Conservation (phyloP, 1,284 basidiomycete genomes). For the Leccinum huronense region DNA sequence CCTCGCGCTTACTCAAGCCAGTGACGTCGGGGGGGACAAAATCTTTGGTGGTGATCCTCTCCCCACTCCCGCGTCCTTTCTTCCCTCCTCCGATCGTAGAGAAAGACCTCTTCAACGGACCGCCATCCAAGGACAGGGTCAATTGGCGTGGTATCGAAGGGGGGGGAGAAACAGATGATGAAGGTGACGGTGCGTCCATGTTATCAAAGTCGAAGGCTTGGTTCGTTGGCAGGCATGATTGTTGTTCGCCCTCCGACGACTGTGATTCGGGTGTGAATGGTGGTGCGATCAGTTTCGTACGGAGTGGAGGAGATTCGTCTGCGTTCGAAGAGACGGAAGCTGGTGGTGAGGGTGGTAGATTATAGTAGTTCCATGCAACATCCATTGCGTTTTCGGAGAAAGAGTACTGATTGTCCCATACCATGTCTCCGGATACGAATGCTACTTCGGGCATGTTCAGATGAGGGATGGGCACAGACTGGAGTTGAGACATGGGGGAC, state of each 20-base stretch:
- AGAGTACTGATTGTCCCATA: slow-evolving; percentile 48
- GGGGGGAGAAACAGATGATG: slow-evolving; percentile 38
- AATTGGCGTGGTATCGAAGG: slow-evolving; percentile 34
- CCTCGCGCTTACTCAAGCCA: slow-evolving; percentile 86
- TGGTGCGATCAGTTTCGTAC: slow-evolving; percentile 50
- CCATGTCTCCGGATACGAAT: slow-evolving; percentile 44
- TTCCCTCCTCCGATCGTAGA: slow-evolving; percentile 45
- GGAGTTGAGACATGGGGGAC: slow-evolving; percentile 34
- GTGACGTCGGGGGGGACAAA: slow-evolving; percentile 87
- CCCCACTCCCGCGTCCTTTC: slow-evolving; percentile 57
- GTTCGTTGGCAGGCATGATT: slow-evolving; percentile 63
- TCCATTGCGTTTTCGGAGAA: slow-evolving; percentile 42
- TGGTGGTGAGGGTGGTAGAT: slow-evolving; percentile 52
- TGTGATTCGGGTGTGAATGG: slow-evolving; percentile 45
- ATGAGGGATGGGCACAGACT: slow-evolving; percentile 52
- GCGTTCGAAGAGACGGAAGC: slow-evolving; percentile 45
- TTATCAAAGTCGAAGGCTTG: slow-evolving; percentile 65
- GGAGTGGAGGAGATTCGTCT: slow-evolving; percentile 47
- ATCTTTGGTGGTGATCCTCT: slow-evolving; percentile 74
- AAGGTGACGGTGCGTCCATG: slow-evolving; percentile 34
- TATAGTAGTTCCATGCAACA: slow-evolving; percentile 47
- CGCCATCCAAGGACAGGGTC: slow-evolving; percentile 29
- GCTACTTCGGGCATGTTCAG: slow-evolving; percentile 56
- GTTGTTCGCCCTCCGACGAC: slow-evolving; percentile 44
- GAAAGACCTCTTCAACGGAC: slow-evolving; percentile 45